Evolutionary conservation across 257 asterid species (phyloP), one percentile per base, ranked within the genome.

Genomic region (Haberlea rhodopensis): DNA sequence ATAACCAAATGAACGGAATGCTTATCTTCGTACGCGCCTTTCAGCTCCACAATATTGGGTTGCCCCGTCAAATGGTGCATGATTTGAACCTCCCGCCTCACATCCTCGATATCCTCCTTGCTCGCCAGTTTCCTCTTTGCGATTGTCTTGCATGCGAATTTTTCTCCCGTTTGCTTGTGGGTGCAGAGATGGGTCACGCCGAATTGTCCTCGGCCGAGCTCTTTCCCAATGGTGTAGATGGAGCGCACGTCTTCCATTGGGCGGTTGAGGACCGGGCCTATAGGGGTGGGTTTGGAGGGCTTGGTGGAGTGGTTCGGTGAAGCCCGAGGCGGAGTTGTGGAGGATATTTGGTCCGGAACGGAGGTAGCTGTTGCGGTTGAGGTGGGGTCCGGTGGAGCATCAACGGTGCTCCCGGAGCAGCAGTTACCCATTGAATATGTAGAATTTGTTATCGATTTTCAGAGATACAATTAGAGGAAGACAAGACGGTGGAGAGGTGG

Each of bases 61-160:
- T 84, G 87, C 29, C 87, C 90, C 31, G 85, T 71, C 72, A 81
- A 71, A 60, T 84, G 86, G 70, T 84, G 80, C 90, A 84, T 81
- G 55, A 84, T 84, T 75, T 81, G 87, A 3, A 84, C 90, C 79
- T 84, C 90, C 61, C 87, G 40, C 10, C 82, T 29, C 6, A 84
- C 91, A n/a, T 84, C 86, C 80, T 84, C 91, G 20, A 84, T 78
- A 51, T 84, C 91, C 52, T 84, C 87, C 56, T 84, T 81, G 60
- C 60, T 79, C 40, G 70, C 80, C 25, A 84, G 83, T 68, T 79
- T 84, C 73, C 91, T 71, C 78, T 84, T 84, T 10, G 86, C 91
- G 60, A 84, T 84, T 7, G 86, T 84, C 76, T 84, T 84, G 71
- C 91, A 79, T 5, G 91, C 87, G n/a, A 79, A 84, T 61, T 84